Percentiles rank a stretch among this genome's conserved stretches.
phyloP scores from a whole-genome alignment of 1,139 yeast genomes.

The Yamadazyma membranifaciens region DNA sequence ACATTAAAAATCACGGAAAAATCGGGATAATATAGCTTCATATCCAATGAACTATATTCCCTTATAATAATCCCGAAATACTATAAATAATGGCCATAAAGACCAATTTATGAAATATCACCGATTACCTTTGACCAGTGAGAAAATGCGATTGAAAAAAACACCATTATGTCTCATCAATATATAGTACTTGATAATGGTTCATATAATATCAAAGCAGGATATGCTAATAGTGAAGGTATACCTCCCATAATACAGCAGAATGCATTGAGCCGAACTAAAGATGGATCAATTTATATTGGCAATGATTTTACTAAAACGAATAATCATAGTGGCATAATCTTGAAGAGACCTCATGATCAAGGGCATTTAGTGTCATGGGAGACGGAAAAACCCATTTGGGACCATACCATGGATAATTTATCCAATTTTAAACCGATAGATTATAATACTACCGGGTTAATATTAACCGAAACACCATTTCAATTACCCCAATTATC shows the following conservation, averaged over 20 bases:
- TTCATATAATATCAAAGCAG: slow-evolving; percentile 78
- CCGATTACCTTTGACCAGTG: background rate
- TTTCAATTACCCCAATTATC: slow-evolving; percentile 81
- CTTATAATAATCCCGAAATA: too few species aligned
- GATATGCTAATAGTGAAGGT: slow-evolving; percentile 29
- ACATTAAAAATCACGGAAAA: too few species aligned
- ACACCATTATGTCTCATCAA: slow-evolving; percentile 5
- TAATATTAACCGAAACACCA: slow-evolving; percentile 74
- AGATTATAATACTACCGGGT: slow-evolving; percentile 45
- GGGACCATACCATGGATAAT: slow-evolving; percentile 70
- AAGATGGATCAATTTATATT: slow-evolving; percentile 70
- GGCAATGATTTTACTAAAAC: slow-evolving; percentile 68
- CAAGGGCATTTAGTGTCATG: slow-evolving; percentile 87
- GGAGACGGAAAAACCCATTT: slow-evolving; percentile 88
- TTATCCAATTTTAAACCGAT: slow-evolving; percentile 23
- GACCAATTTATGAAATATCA: background rate
- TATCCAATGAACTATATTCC: too few species aligned
- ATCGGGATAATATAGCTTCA: too few species aligned
- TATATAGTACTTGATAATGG: slow-evolving; percentile 76
- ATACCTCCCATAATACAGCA: slow-evolving; percentile 49
- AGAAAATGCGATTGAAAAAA: background rate
- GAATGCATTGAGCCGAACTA: slow-evolving; percentile 72
- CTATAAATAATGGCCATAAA: too few species aligned
- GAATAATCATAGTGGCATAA: slow-evolving; percentile 72
- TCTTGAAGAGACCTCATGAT: slow-evolving; percentile 79